These are phyloP conservation scores for Sarocladium brachiariae DNA, from an alignment of 2,329 filamentous ascomycete species.

Conservation along the genomic window DNA sequence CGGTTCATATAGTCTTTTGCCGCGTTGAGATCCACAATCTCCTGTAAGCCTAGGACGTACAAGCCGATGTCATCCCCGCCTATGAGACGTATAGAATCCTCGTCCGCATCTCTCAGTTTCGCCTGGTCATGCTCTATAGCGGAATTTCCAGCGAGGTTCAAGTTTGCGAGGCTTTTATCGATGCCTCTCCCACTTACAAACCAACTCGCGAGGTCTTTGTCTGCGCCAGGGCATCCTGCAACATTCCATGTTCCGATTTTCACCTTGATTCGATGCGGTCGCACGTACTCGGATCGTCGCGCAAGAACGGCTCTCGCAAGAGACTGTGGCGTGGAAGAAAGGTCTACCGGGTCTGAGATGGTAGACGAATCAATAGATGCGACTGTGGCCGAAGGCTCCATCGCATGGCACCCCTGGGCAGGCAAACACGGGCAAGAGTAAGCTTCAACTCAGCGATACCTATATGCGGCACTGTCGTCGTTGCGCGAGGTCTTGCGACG, in stretches of 20 bases:
- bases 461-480: background rate
- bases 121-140: slow-evolving; percentile 31
- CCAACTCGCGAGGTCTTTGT: slow-evolving; percentile 84
- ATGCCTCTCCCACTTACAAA: slow-evolving; percentile 73
- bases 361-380: slow-evolving; percentile 9
- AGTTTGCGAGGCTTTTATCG: slow-evolving; percentile 52
- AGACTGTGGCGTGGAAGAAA: slow-evolving; percentile 44
- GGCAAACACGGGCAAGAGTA: background rate
- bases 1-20: slow-evolving; percentile 68
- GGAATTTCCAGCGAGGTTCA: slow-evolving; percentile 37
- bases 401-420: background rate
- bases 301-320: slow-evolving; percentile 62
- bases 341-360: slow-evolving; percentile 36
- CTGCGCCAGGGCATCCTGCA: slow-evolving; percentile 73
- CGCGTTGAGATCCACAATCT: slow-evolving; percentile 80
- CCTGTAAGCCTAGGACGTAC: slow-evolving; percentile 86
- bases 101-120: slow-evolving; percentile 32
- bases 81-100: slow-evolving; percentile 36
- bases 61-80: slow-evolving; percentile 69
- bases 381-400: slow-evolving; percentile 1
- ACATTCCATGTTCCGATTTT: slow-evolving; percentile 97
- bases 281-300: slow-evolving; percentile 71
- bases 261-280: slow-evolving; percentile 66
- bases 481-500: background rate
- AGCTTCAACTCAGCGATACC: background rate